Evolutionary conservation across 345 rosid species (phyloP).

Genomic region (Crucihimalaya himalaica): DNA sequence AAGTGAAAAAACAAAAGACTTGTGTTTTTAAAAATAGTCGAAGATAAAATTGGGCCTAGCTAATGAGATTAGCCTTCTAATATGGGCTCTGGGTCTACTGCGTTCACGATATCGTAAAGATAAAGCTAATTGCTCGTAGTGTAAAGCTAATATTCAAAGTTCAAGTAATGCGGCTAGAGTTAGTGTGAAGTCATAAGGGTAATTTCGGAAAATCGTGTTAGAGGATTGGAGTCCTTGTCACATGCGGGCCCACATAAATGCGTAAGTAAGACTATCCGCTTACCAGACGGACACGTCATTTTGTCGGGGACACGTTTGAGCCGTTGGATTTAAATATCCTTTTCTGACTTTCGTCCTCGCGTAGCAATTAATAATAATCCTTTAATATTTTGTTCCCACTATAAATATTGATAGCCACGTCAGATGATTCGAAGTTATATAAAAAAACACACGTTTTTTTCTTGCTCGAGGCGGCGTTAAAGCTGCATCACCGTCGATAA

Average conservation of each 20-base stretch:
- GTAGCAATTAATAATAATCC: conserved; percentile 18
- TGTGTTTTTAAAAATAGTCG: neutral
- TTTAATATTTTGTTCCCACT: conserved; percentile 5
- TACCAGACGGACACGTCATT: conserved; percentile 42
- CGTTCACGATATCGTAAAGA: neutral
- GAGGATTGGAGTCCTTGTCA: conserved; percentile 33
- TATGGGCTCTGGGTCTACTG: neutral
- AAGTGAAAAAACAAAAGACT: too few relatives aligned
- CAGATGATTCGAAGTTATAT: conserved; percentile 24
- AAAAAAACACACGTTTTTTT: conserved; percentile 32
- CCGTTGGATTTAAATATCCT: conserved; percentile 37
- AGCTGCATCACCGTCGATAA: conserved; percentile 21
- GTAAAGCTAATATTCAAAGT: neutral
- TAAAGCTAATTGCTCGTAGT: neutral
- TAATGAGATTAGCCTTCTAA: neutral
- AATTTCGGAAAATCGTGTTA: neutral
- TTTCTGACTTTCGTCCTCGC: conserved; percentile 30
- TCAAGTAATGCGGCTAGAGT: conserved; percentile 33
- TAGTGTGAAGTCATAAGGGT: conserved; percentile 17
- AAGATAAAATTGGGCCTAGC: neutral
- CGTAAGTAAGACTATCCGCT: conserved; percentile 38
- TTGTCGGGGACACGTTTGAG: conserved; percentile 35
- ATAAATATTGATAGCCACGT: conserved; percentile 34
- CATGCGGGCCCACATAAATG: conserved; percentile 27
- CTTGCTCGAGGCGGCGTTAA: conserved; percentile 18